Conservation (phyloP, 2,329 filamentous ascomycete genomes). For the Colletotrichum musae region DNA sequence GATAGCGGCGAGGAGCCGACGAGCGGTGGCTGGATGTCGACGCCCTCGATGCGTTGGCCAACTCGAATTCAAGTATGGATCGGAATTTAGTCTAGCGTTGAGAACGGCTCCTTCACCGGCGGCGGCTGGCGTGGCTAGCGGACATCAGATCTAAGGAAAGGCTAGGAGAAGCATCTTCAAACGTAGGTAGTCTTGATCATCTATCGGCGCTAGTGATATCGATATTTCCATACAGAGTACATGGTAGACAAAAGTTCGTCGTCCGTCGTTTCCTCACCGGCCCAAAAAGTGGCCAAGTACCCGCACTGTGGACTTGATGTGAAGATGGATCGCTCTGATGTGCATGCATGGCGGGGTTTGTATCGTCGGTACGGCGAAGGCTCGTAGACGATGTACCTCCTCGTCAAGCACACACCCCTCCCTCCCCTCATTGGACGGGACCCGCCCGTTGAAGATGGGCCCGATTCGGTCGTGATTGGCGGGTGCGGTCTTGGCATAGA, state of each 20-base stretch:
- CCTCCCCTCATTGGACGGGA: conserved; percentile 2
- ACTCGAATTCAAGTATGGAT: background rate
- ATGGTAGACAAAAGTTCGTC: no score
- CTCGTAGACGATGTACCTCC: conserved; percentile 17
- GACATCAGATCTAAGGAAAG: background rate
- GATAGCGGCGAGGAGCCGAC: background rate
- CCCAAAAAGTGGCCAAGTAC: background rate
- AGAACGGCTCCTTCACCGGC: background rate
- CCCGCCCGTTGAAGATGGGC: conserved; percentile 4
- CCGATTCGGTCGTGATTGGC: conserved; percentile 12
- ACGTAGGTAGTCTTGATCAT: background rate
- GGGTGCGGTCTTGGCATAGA: background rate
- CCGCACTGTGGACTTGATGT: conserved; percentile 20
- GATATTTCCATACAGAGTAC: no score
- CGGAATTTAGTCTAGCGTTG: background rate
- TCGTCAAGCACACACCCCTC: conserved; percentile 2
- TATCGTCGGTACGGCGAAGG: background rate
- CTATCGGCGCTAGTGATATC: no score
- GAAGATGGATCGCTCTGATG: background rate
- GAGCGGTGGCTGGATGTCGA: conserved; percentile 19
- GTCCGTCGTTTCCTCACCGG: background rate
- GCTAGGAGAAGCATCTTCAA: conserved; percentile 3
- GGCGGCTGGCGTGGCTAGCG: conserved; percentile 1
- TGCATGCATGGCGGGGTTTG: conserved; percentile 11
- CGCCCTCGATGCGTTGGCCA: conserved; percentile 23